A percentile compares a stretch with the other conserved stretches of the same genome.
Evolutionary conservation across 306 rosid genomes (phyloP).

Genomic region (Senna siamea): DNA sequence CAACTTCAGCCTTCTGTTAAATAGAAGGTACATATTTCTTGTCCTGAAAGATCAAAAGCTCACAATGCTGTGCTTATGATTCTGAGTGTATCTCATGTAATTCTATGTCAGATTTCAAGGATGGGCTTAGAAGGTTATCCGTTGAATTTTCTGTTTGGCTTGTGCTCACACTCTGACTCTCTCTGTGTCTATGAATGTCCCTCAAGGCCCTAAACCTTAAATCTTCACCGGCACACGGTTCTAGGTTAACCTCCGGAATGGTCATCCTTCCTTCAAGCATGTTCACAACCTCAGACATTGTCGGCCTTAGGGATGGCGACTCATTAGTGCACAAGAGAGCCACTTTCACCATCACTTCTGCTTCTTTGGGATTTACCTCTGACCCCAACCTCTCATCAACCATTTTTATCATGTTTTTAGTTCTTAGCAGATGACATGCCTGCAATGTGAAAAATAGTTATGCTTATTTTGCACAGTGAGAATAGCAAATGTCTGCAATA

Average conservation of each 20-base stretch:
- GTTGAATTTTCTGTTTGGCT: constrained; percentile 36
- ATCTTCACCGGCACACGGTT: constrained; percentile 43
- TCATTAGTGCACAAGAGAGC: constrained; percentile 59
- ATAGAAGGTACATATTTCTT: neutral
- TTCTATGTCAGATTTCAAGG: constrained; percentile 31
- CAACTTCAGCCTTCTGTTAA: neutral
- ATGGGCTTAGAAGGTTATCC: constrained; percentile 18
- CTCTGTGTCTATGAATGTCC: constrained; percentile 41
- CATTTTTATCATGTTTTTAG: constrained; percentile 46
- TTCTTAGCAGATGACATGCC: constrained; percentile 44
- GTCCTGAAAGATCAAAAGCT: constrained; percentile 7
- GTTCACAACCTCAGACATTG: constrained; percentile 66
- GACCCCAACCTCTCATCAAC: constrained; percentile 60
- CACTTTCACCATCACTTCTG: constrained; percentile 49
- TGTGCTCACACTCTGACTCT: constrained; percentile 40
- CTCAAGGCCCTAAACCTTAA: constrained; percentile 48
- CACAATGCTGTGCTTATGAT: constrained; percentile 2
- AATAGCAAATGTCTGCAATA: constrained; percentile 15
- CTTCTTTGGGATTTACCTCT: constrained; percentile 52
- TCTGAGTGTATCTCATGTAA: constrained; percentile 24
- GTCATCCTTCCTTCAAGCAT: constrained; percentile 62
- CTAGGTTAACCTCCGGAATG: constrained; percentile 45
- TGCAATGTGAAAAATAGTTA: constrained; percentile 34
- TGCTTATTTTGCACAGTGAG: neutral
- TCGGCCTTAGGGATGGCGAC: constrained; percentile 60